phyloP scores from a whole-genome alignment of 257 asterid genomes.

The Scutellaria barbata region DNA sequence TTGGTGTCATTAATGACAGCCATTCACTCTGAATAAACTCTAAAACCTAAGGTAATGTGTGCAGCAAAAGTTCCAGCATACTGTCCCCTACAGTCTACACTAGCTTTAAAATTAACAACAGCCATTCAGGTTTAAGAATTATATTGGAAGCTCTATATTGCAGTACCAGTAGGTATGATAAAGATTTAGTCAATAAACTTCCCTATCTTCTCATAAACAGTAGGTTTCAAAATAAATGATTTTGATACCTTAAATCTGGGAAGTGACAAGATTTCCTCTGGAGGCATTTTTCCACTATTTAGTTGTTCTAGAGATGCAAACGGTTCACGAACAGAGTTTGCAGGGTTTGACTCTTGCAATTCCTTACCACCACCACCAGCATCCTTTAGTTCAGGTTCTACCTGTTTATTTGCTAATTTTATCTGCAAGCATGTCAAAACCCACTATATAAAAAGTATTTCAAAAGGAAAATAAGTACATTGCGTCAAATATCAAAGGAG shows the following conservation, averaged over 20 bases:
- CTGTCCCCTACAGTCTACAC: neutral
- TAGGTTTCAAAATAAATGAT: conserved; percentile 9
- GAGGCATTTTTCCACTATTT: conserved; percentile 76
- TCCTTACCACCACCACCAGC: conserved; percentile 41
- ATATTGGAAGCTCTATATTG: neutral
- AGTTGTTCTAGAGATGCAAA: conserved; percentile 74
- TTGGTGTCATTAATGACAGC: neutral
- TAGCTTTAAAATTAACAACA: neutral
- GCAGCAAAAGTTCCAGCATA: neutral
- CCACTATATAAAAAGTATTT: conserved; percentile 6
- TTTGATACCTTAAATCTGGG: conserved; percentile 84
- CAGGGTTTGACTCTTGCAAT: conserved; percentile 43
- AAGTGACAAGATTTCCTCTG: conserved; percentile 88
- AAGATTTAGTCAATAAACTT: conserved; percentile 1
- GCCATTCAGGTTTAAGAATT: conserved; percentile 7
- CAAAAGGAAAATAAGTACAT: conserved; percentile 25
- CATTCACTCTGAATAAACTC: neutral
- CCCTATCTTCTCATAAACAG: neutral
- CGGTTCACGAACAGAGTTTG: conserved; percentile 46
- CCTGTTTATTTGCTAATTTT: conserved; percentile 72
- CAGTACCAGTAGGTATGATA: neutral
- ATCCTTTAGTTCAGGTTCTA: conserved; percentile 52
- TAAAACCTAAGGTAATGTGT: neutral
- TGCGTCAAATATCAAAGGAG: conserved; percentile 28
- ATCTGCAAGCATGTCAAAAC: conserved; percentile 59